Conservation (phyloP, 2,329 filamentous ascomycete genomes). For the Colletotrichum euphorbiae region DNA sequence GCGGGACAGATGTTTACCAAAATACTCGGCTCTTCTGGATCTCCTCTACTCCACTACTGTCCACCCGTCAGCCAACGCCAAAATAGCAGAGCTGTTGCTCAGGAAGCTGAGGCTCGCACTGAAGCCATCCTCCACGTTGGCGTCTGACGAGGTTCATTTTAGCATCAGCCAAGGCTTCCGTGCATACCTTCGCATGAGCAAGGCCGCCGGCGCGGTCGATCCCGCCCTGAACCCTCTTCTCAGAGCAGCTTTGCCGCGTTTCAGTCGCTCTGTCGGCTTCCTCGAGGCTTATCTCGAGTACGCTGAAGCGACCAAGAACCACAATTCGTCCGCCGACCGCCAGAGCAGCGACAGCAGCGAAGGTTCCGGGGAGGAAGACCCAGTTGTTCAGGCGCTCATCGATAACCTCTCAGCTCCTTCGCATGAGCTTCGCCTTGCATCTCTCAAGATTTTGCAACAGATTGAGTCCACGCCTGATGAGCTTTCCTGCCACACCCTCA, state of each 20-base stretch:
- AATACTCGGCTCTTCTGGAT: constrained; percentile 75
- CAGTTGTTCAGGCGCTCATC: constrained; percentile 73
- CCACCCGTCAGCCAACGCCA: constrained; percentile 74
- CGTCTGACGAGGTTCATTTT: constrained; percentile 75
- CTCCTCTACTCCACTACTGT: constrained; percentile 71
- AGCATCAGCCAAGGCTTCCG: constrained; percentile 81
- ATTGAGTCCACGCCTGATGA: constrained; percentile 65
- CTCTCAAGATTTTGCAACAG: constrained; percentile 76
- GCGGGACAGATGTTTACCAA: constrained; percentile 72
- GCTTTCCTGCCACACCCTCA: constrained; percentile 67
- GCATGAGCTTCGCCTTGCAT: constrained; percentile 78
- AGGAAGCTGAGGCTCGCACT: constrained; percentile 75
- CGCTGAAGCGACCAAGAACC: constrained; percentile 52
- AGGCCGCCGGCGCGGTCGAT: constrained; percentile 68
- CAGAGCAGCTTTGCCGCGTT: constrained; percentile 73
- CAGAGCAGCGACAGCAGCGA: constrained; percentile 57
- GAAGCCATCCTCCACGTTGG: constrained; percentile 67
- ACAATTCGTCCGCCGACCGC: constrained; percentile 13
- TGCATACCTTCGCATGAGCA: constrained; percentile 75
- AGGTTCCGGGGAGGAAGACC: constrained; percentile 59
- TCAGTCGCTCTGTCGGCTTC: constrained; percentile 74
- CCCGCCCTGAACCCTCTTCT: constrained; percentile 72
- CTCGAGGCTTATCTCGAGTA: constrained; percentile 72
- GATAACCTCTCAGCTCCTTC: constrained; percentile 81
- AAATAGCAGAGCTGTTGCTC: constrained; percentile 74